Percentiles rank a stretch among this genome's conserved stretches.
Conservation (phyloP, 2,329 filamentous ascomycete species). For the Phialophora chinensis region DNA sequence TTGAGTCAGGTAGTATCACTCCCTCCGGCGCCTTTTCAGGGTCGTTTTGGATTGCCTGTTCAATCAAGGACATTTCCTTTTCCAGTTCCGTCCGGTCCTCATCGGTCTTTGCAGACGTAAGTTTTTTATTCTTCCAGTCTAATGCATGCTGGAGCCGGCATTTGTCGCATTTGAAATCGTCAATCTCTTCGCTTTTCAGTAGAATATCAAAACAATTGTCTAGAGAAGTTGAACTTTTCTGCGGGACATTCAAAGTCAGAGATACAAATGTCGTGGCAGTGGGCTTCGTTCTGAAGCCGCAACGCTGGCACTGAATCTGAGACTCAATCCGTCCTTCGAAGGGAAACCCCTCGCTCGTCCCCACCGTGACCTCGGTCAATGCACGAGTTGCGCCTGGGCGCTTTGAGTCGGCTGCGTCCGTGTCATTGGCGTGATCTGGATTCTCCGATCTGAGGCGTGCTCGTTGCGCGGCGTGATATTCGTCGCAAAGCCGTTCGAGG, state of each 20-base stretch:
- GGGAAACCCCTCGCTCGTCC: constrained; percentile 73
- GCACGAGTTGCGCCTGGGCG: constrained; percentile 38
- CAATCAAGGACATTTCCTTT: constrained; percentile 68
- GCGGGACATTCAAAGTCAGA: constrained; percentile 87
- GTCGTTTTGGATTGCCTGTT: constrained; percentile 74
- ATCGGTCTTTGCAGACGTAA: constrained; percentile 61
- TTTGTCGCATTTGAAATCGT: constrained; percentile 94
- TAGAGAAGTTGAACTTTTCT: constrained; percentile 78
- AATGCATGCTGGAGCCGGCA: constrained; percentile 85
- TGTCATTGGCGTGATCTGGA: constrained; percentile 39
- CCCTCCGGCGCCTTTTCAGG: constrained; percentile 78
- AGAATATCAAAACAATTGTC: constrained; percentile 90
- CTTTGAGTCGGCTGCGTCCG: constrained; percentile 46
- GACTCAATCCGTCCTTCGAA: constrained; percentile 91
- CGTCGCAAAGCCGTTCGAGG: constrained; percentile 87
- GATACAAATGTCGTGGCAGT: constrained; percentile 87
- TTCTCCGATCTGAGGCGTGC: constrained; percentile 60
- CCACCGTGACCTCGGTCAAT: constrained; percentile 46
- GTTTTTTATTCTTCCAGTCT: constrained; percentile 65
- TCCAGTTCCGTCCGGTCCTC: constrained; percentile 59
- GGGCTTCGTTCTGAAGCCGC: constrained; percentile 85
- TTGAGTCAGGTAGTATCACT: constrained; percentile 75
- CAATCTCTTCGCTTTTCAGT: constrained; percentile 93
- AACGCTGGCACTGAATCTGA: constrained; percentile 91
- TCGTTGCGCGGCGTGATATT: constrained; percentile 84